Conservation (phyloP, 1,139 yeast species). For the Kodamaea fungicola region DNA sequence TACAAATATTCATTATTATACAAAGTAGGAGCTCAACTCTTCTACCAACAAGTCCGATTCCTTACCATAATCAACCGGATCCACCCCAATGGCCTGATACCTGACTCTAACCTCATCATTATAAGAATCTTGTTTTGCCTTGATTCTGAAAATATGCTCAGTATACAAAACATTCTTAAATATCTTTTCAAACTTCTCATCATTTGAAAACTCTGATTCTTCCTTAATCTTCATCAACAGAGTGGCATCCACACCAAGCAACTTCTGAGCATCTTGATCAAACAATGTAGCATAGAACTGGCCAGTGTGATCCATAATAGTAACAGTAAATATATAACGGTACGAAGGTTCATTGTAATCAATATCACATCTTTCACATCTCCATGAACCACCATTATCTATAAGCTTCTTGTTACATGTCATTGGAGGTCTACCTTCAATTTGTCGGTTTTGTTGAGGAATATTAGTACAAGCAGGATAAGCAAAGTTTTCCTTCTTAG, state of each 20-base stretch:
- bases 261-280: slow-evolving; percentile 72
- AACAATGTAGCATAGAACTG: slow-evolving; percentile 86
- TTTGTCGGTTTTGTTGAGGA: slow-evolving; percentile 18
- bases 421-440: slow-evolving; percentile 12
- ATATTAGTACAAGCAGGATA: slow-evolving; percentile 84
- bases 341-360: slow-evolving; percentile 66
- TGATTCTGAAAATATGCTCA: slow-evolving; percentile 69
- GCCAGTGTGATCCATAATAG: slow-evolving; percentile 75
- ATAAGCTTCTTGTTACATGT: slow-evolving; percentile 83
- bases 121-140: slow-evolving; percentile 81
- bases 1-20: slow-evolving; percentile 1
- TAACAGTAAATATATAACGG: slow-evolving; percentile 71
- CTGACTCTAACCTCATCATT: slow-evolving; percentile 77
- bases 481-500: slow-evolving; percentile 72
- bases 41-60: slow-evolving; percentile 62
- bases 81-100: slow-evolving; percentile 59
- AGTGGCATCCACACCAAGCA: slow-evolving; percentile 69
- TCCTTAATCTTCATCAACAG: slow-evolving; percentile 56
- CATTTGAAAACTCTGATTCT: slow-evolving; percentile 28
- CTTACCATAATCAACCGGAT: slow-evolving; percentile 53
- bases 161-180: slow-evolving; percentile 63
- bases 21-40: slow-evolving; percentile 30
- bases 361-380: slow-evolving; percentile 88
- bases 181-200: slow-evolving; percentile 46
- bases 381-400: slow-evolving; percentile 56